A percentile compares a stretch with the other conserved stretches of the same genome.
Evolutionary conservation across 208 protist species (phyloP).

Genomic region (Leishmania turanica): DNA sequence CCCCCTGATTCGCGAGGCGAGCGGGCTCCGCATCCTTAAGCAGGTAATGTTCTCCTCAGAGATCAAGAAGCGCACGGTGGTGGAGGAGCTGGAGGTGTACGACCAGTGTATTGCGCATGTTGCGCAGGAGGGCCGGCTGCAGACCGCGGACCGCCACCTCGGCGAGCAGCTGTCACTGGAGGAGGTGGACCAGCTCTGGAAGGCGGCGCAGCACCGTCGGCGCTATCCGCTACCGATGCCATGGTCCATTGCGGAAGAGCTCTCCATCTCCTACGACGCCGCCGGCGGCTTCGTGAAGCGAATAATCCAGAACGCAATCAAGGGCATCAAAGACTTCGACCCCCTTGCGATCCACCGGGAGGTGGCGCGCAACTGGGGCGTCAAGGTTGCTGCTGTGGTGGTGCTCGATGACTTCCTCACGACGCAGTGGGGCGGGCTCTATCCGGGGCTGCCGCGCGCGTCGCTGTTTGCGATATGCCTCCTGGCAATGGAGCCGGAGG

Average conservation of each 20-base stretch:
- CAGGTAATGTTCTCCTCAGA: slow-evolving; percentile 64
- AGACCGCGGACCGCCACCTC: slow-evolving; percentile 42
- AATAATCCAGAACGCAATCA: slow-evolving; percentile 70
- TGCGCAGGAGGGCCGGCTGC: slow-evolving; percentile 39
- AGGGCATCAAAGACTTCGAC: slow-evolving; percentile 48
- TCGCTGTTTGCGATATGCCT: slow-evolving; percentile 76
- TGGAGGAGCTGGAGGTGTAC: slow-evolving; percentile 80
- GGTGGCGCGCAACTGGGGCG: slow-evolving; percentile 80
- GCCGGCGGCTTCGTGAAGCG: slow-evolving; percentile 65
- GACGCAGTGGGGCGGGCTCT: slow-evolving; percentile 51
- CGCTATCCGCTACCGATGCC: slow-evolving; percentile 55
- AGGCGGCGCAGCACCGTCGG: slow-evolving; percentile 51
- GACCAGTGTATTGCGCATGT: slow-evolving; percentile 39
- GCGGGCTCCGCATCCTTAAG: slow-evolving; percentile 59
- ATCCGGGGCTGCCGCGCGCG: slow-evolving; percentile 58
- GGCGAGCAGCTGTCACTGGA: slow-evolving; percentile 68
- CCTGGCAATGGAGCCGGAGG: slow-evolving; percentile 77
- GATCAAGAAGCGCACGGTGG: slow-evolving; percentile 64
- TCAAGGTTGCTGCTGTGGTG: slow-evolving; percentile 78
- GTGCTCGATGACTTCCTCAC: slow-evolving; percentile 73
- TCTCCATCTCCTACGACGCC: slow-evolving; percentile 69
- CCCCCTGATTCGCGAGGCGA: slow-evolving; percentile 35
- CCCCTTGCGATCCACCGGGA: slow-evolving; percentile 66
- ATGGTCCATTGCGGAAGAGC: slow-evolving; percentile 48
- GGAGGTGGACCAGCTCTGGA: slow-evolving; percentile 78